These are phyloP conservation scores for Austroboletus novae-zelandiae DNA, from an alignment of 1,284 basidiomycete genomes.

Conservation along the genomic window DNA sequence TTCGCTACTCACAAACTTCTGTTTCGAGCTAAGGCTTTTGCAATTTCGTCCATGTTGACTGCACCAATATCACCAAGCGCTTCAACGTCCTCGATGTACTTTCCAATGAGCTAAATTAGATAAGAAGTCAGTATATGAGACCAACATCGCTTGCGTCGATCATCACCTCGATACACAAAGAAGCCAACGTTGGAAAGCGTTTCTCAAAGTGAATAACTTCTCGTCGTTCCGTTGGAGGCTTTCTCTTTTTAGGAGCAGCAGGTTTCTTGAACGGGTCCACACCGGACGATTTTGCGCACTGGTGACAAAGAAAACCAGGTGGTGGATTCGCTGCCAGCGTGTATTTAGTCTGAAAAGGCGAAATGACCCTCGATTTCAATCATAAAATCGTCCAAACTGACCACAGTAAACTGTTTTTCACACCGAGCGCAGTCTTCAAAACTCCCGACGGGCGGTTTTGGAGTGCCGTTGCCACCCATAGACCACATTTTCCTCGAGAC, in stretches of 20 bases:
- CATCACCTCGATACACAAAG: slow-evolving; percentile 71
- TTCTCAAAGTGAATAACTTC: slow-evolving; percentile 70
- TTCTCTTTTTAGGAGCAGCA: slow-evolving; percentile 57
- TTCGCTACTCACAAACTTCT: slow-evolving; percentile 68
- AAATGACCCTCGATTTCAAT: neutral
- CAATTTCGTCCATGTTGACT: slow-evolving; percentile 79
- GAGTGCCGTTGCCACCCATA: slow-evolving; percentile 41
- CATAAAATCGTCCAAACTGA: slow-evolving; percentile 35
- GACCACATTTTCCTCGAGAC: slow-evolving; percentile 47
- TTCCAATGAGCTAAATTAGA: slow-evolving; percentile 67
- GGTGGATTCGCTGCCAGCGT: slow-evolving; percentile 70
- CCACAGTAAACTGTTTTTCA: slow-evolving; percentile 84
- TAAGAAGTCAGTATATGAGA: neutral
- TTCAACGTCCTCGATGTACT: slow-evolving; percentile 88
- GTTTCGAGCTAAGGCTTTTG: slow-evolving; percentile 84
- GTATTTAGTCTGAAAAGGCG: slow-evolving; percentile 70
- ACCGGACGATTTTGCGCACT: slow-evolving; percentile 73
- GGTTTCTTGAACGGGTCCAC: slow-evolving; percentile 83
- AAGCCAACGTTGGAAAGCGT: slow-evolving; percentile 66
- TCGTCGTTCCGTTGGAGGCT: slow-evolving; percentile 57
- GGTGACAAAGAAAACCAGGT: slow-evolving; percentile 77
- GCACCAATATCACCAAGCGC: slow-evolving; percentile 84
- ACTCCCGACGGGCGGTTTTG: slow-evolving; percentile 73
- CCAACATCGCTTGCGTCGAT: slow-evolving; percentile 3
- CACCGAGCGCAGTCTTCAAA: slow-evolving; percentile 85